Base-by-base conservation (phyloP, 257 asterid species). In the Gentiana dahurica region DNA sequence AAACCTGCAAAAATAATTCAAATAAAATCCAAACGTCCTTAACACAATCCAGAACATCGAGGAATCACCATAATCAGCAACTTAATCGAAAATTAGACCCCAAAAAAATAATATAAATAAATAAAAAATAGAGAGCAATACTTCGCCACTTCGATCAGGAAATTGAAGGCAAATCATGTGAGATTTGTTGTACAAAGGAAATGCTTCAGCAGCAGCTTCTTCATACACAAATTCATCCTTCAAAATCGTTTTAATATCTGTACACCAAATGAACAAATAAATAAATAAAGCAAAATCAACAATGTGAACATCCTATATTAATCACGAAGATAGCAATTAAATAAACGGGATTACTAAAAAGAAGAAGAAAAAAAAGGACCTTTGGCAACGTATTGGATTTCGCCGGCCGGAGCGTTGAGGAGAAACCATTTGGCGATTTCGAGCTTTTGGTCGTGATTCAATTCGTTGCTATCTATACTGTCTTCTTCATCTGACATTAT, bases 371-470 rank as follows among this genome's bases (percentile, higher is more conserved):
- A 3, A 2, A 44, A n/a, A 33, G 15, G 45, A 88, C 98, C 98
- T 83, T 83, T 87, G 70, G 96, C 92, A 37, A 91, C 84, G 77
- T 82, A 91, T 65, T 87, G 92, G 74, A 84, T 81, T 81, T 91
- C 98, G 49, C 96, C 98, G 67, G 95, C 77, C 53, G 98, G 98
- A 55, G 96, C 80, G 60, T 91, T 91, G 68, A 91, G 92, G 60
- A 91, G 94, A 72, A 91, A 91, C 98, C 98, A 87, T 79, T 84
- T 91, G 66, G 96, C 91, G 63, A 91, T 81, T 78, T 85, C 95
- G 60, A 87, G 77, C 65, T 81, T 91, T 73, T 91, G 89, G 62
- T 82, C 60, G 59, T 75, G 87, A 55, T 79, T 85, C 56, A 87
- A 84, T 72, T 85, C 77, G 61, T 82, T 49, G 61, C 69, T 71